Base-by-base conservation (phyloP, 495 filamentous ascomycete species). In the Chlorociboria aeruginascens region DNA sequence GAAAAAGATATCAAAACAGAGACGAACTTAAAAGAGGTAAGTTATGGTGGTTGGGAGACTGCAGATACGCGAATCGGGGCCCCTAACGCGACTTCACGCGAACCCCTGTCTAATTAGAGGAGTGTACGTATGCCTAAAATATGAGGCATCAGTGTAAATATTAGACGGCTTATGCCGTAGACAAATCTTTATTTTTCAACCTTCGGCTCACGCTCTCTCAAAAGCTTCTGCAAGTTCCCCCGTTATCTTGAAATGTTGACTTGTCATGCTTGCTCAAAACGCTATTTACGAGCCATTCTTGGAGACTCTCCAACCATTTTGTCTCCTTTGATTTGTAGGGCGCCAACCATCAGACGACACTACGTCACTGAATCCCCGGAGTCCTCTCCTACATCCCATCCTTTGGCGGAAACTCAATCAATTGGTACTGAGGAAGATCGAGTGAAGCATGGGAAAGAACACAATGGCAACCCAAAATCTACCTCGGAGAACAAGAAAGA, bases 261-360 rank as follows among this genome's bases (percentile, higher is more conserved):
- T 34, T 59, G 56, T 28, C 35, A 34, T 6, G 38, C 28, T 25
- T 59, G 56, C 17, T 50, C 53, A 37, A 50, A 45, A 20, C 50
- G 35, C 10, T 54, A 37, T 38, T 10, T 56, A 32, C 50, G 45
- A 17, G 51, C 43, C 30, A 20, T 56, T 10, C 40, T 54, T 13
- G 53, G 53, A 28, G 48, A 52, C 17, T 46, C 55, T 2, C 20
- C 20, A 8, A 17, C 45, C 1, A 8, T 42, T 37, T 32, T 42
- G 38, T 52, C 41, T 20, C 11, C 44, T 35, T 35, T 20, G 46
- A 39, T 29, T 40, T 6, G n/a, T 32, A 31, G 11, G 28, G 28
- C 17, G 20, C 20, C 20, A 25, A 25, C 20, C 20, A 25, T 25
- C 20, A 1, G 20, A 25, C 20, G 20, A 25, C 20, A 25, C 34